A percentile compares a stretch with the other conserved stretches of the same genome.
Evolutionary conservation across 1,284 basidiomycete species (phyloP).

Genomic region (Pholiota adiposa): DNA sequence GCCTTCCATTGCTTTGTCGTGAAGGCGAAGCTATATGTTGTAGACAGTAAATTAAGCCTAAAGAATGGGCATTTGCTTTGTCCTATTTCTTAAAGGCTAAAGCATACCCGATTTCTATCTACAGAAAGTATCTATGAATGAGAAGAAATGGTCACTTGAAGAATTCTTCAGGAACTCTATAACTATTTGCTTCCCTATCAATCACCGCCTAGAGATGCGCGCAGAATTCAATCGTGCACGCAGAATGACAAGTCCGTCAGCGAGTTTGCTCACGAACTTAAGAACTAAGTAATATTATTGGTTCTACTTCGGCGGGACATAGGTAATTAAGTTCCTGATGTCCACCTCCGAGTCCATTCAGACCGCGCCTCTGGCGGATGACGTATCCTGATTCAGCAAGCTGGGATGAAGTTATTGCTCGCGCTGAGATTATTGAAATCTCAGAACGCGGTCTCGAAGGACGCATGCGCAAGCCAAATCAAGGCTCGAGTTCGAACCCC

Average conservation of each 20-base stretch:
- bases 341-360: not conserved
- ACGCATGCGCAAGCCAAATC: no score
- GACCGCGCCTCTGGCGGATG: conserved; percentile 27
- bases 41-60: conserved; percentile 23
- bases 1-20: conserved; percentile 29
- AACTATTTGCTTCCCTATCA: conserved; percentile 45
- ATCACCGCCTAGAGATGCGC: conserved; percentile 31
- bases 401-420: conserved; percentile 25
- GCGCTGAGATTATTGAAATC: conserved; percentile 33
- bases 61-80: conserved; percentile 24
- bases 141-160: conserved; percentile 26
- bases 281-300: not conserved
- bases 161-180: conserved; percentile 38
- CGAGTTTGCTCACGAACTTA: not conserved
- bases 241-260: not conserved
- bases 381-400: conserved; percentile 33
- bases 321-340: not conserved
- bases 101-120: conserved; percentile 44
- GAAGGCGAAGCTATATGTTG: conserved; percentile 31
- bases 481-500: no score
- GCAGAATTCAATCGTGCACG: conserved; percentile 17
- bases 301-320: not conserved
- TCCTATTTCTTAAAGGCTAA: conserved; percentile 32
- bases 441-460: conserved; percentile 18
- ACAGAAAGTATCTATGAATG: conserved; percentile 29